Percentiles rank a stretch among this genome's conserved stretches.
Conservation (phyloP, 192 early-diverging fungal species). For the Linderina pennispora region DNA sequence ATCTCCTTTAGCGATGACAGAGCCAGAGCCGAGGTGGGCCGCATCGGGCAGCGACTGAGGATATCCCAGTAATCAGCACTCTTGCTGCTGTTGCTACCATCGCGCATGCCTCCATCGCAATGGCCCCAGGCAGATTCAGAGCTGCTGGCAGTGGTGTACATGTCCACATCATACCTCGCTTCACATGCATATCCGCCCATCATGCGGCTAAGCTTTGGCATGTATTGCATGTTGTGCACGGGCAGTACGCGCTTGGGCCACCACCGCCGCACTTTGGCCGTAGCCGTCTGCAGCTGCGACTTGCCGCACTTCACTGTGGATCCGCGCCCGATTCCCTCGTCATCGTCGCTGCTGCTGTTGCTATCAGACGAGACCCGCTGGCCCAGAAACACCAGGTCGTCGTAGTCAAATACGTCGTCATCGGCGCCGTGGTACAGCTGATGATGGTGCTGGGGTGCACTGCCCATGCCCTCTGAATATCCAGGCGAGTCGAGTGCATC, state of each 20-base stretch:
- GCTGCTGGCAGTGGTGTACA: too few relatives aligned
- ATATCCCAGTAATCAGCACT: conserved; percentile 34
- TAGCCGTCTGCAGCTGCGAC: neutral
- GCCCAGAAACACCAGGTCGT: conserved; percentile 30
- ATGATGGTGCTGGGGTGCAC: neutral
- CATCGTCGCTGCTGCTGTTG: neutral
- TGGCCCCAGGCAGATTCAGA: too few relatives aligned
- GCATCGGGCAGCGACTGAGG: conserved; percentile 35
- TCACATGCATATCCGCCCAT: too few relatives aligned
- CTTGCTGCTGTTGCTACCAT: conserved; percentile 2
- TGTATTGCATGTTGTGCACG: conserved; percentile 43
- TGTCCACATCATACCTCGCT: too few relatives aligned
- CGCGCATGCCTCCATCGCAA: neutral
- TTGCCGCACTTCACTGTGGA: too few relatives aligned
- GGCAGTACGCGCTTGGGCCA: conserved; percentile 36
- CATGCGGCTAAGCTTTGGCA: conserved; percentile 40
- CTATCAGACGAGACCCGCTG: neutral
- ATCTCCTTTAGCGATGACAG: conserved; percentile 33
- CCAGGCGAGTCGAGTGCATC: neutral
- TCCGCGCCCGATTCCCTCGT: neutral
- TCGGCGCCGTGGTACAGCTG: neutral
- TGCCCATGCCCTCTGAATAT: neutral
- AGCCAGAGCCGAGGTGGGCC: conserved; percentile 35
- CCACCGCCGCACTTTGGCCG: conserved; percentile 15
- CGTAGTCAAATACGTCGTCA: conserved; percentile 17